These are phyloP conservation scores for Suillus discolor DNA, from an alignment of 768 basidiomycete genomes.

Conservation along the genomic window DNA sequence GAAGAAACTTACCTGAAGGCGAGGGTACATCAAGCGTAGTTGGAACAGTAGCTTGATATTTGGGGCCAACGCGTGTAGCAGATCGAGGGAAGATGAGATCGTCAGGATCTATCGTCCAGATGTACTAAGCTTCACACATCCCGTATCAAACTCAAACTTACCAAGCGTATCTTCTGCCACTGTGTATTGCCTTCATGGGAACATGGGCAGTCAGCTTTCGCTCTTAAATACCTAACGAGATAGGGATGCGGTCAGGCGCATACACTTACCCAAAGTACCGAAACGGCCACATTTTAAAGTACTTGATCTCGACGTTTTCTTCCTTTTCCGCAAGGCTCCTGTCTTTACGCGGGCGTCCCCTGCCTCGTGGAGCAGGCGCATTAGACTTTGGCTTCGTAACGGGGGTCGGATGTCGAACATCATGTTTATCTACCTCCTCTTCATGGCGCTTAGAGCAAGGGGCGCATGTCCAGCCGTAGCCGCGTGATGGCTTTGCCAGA, in stretches of 20 bases:
- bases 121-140: constrained; percentile 19
- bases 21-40: constrained; percentile 32
- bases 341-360: constrained; percentile 80
- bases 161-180: constrained; percentile 91
- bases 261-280: constrained; percentile 90
- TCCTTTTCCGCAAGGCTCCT: constrained; percentile 72
- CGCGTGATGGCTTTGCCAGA: constrained; percentile 87
- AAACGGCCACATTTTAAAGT: constrained; percentile 92
- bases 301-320: constrained; percentile 76
- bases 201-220: constrained; percentile 16
- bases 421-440: constrained; percentile 79
- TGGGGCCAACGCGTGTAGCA: constrained; percentile 86
- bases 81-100: constrained; percentile 96
- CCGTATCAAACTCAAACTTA: constrained; percentile 36
- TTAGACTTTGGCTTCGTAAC: constrained; percentile 63
- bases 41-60: constrained; percentile 75
- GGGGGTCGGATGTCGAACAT: constrained; percentile 62
- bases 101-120: constrained; percentile 74
- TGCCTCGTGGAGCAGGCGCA: constrained; percentile 70
- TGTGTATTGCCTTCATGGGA: constrained; percentile 71
- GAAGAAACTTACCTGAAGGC: constrained; percentile 39
- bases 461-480: constrained; percentile 97
- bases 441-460: constrained; percentile 89
- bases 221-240: constrained; percentile 4
- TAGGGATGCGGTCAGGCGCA: background rate